These are phyloP conservation scores for Pyrenochaeta sp. DNA, from an alignment of 2,329 filamentous ascomycete species.

Conservation along the genomic window DNA sequence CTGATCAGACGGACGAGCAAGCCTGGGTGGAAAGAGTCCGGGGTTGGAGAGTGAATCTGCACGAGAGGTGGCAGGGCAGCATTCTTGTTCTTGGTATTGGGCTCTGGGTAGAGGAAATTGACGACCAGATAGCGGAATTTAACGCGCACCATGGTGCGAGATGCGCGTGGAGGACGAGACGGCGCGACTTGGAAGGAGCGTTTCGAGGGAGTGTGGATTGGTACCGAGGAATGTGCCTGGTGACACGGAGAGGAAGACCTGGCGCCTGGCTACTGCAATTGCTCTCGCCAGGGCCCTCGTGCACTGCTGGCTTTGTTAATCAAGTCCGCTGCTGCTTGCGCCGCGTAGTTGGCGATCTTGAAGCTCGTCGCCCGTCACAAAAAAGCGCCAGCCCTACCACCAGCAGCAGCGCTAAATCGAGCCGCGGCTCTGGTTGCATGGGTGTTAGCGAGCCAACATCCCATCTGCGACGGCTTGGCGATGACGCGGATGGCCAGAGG, in stretches of 20 bases:
- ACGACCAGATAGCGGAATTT: conserved; percentile 97
- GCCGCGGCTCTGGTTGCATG: conserved; percentile 12
- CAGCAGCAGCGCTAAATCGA: conserved; percentile 5
- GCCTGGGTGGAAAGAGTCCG: conserved; percentile 71
- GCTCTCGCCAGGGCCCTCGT: too few species aligned
- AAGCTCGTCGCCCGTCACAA: conserved; percentile 7
- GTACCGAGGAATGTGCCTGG: too few species aligned
- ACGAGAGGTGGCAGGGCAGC: conserved; percentile 66
- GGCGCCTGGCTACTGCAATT: neutral
- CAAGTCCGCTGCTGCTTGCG: too few species aligned
- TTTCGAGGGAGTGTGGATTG: too few species aligned
- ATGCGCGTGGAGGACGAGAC: too few species aligned
- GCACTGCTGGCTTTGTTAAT: too few species aligned
- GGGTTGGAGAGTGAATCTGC: conserved; percentile 79
- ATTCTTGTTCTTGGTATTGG: conserved; percentile 45
- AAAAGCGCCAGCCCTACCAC: conserved; percentile 1
- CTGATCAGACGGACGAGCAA: conserved; percentile 71
- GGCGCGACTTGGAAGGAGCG: too few species aligned
- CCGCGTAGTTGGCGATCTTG: too few species aligned
- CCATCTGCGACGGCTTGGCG: conserved; percentile 20
- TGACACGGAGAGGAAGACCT: too few species aligned
- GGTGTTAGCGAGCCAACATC: conserved; percentile 6
- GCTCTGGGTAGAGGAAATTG: conserved; percentile 84
- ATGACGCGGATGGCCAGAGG: conserved; percentile 35
- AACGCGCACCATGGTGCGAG: conserved; percentile 87